Evolutionary conservation across 2,329 filamentous ascomycete species (phyloP), one percentile per base, ranked within the genome.

Genomic region (Harringtonia aguacate): DNA sequence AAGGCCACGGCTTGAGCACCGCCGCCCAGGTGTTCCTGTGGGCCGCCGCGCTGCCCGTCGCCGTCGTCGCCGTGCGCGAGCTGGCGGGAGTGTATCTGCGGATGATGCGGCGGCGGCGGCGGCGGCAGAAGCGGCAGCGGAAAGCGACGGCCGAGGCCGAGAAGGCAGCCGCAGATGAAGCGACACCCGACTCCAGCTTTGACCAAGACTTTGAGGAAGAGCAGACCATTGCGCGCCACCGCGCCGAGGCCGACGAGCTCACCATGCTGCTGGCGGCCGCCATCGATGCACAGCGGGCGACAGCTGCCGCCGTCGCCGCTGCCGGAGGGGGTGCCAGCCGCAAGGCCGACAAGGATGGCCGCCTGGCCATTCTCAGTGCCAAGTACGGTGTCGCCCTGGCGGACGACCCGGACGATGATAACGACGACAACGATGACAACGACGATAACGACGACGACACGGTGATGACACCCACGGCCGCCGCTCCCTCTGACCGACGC

Each of bases 321-420:
- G 52, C 56, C 59, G 1, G 56, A 63, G 39, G 55, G 56, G 45
- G 21, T 10, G 29, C 3, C 21, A 33, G 15, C 36, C 13, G 33
- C 41, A 37, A 8, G 14, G 10, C 10, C 4, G 22, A 4, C 18
- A 8, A 9, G 20, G 7, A 18, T 7, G 21, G 9, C 8, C 65
- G 65, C 1, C 60, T 74, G n/a, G 64, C 70, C 13, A 64, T 74
- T n/a, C 45, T 70, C 41, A 65, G 63, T 46, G 70, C 70, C 44
- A 70, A 67, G 51, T 73, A 68, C 46, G 69, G 70, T 20, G 60
- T 67, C 15, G 49, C 50, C 14, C 36, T 46, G 20, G 43, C 45
- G 8, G 46, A 47, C 41, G 50, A 48, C 14, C 18, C 21, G 1
- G 48, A 46, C 22, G 48, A 47, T 2, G 7, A 9, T 13, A 39